Evolutionary conservation across 2,329 filamentous ascomycete genomes (phyloP), one percentile per base, ranked within the genome.

Genomic region (Diaporthe ampelina): DNA sequence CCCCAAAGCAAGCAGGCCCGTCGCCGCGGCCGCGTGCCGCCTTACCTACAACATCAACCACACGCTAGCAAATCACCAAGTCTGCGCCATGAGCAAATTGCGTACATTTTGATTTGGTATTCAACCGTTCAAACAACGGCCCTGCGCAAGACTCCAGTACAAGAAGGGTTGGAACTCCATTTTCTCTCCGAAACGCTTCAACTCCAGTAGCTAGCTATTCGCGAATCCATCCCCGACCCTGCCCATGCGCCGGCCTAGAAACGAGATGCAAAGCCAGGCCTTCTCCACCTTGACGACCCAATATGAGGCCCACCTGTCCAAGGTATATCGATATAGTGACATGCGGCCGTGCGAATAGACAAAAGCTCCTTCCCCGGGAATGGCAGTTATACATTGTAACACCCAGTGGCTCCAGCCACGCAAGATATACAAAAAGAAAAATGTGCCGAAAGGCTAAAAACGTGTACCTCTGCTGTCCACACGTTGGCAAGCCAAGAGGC

Each of bases 201-300:
- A 54, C 63, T 54, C 63, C 29, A n/a, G n/a, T 43, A 43, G 40
- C 40, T n/a, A 54, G 45, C 45, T 19, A 63, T 26, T 9, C 24
- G 37, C 40, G 17, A 24, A 24, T 29, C 29, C 24, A 9, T 45
- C 45, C 29, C 9, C 24, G 63, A 26, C 32, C 21, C 21, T 35
- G 32, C 40, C 13, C 63, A 17, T 54, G 63, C 63, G 63, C 63
- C 63, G 32, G 63, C 63, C 63, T 48, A 68, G 48, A 68, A 68
- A 35, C 32, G 21, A 68, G 32, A 54, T 40, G 63, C n/a, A 17
- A 54, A 50, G 13, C 5, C 21, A 10, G 8, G 13, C 40, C 13
- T 17, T 7, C 15, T 17, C 40, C 40, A 17, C 6, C 40, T 43
- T 17, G 15, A 4, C 40, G 40, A 43, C 40, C 48, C 63, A 8